These are phyloP conservation scores for Talaromyces sp. DNA, from an alignment of 2,329 filamentous ascomycete species.

Conservation along the genomic window DNA sequence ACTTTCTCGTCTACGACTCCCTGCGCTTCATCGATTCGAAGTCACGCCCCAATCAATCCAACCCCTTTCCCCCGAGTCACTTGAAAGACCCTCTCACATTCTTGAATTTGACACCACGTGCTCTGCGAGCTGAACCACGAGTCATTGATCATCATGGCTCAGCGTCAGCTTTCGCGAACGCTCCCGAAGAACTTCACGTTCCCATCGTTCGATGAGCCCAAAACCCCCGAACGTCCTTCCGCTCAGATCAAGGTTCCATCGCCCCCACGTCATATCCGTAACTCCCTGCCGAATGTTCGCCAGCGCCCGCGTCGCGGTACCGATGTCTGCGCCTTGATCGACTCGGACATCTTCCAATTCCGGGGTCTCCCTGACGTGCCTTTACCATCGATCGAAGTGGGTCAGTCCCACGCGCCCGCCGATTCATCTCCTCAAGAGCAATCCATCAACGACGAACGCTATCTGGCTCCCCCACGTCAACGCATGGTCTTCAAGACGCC, in stretches of 20 bases:
- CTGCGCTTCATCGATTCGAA: constrained; percentile 17
- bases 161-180: constrained; percentile 48
- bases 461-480: constrained; percentile 43
- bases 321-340: constrained; percentile 40
- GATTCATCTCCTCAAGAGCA: constrained; percentile 28
- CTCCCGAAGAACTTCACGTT: constrained; percentile 53
- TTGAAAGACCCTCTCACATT: not conserved
- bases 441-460: constrained; percentile 34
- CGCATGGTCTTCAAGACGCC: constrained; percentile 47
- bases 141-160: constrained; percentile 36
- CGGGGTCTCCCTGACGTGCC: constrained; percentile 41
- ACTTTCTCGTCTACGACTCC: constrained; percentile 12
- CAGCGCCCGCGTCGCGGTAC: constrained; percentile 44
- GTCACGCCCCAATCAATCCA: constrained; percentile 8
- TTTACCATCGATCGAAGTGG: constrained; percentile 48
- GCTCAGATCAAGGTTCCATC: constrained; percentile 46
- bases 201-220: constrained; percentile 41
- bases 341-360: constrained; percentile 39
- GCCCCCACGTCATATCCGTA: constrained; percentile 46
- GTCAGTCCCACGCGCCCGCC: constrained; percentile 30
- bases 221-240: constrained; percentile 47
- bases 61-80: not conserved
- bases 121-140: not conserved
- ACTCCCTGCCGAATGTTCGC: constrained; percentile 30
- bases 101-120: constrained; percentile 6